Percentiles rank a stretch among this genome's conserved stretches.
Conservation (phyloP, 225 moss, liverwort and hornwort species). For the Neckera pumila region DNA sequence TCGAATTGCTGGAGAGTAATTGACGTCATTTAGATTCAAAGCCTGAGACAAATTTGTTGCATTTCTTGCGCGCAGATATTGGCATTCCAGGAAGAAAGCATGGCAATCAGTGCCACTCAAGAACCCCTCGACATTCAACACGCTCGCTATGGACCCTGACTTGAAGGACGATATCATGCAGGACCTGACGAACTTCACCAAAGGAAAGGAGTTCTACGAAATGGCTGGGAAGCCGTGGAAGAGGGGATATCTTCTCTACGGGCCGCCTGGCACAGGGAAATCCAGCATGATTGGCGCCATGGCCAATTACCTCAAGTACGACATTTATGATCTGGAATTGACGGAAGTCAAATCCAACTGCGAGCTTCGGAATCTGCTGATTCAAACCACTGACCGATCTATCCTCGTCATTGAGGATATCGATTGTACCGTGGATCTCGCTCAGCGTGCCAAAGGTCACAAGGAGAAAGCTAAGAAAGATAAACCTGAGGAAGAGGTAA, state of each 20-base stretch:
- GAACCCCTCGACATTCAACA: slow-evolving; percentile 62
- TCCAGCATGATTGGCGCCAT: slow-evolving; percentile 86
- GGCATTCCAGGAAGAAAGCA: neutral
- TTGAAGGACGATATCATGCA: slow-evolving; percentile 30
- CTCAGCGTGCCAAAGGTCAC: slow-evolving; percentile 25
- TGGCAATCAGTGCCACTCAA: slow-evolving; percentile 60
- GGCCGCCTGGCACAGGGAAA: slow-evolving; percentile 71
- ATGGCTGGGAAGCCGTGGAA: slow-evolving; percentile 77
- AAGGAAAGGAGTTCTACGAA: slow-evolving; percentile 40
- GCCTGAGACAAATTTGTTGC: neutral
- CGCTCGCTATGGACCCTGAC: slow-evolving; percentile 47
- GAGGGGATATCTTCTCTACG: slow-evolving; percentile 63
- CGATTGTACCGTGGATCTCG: slow-evolving; percentile 62
- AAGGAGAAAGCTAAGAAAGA: neutral
- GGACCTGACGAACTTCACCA: slow-evolving; percentile 39
- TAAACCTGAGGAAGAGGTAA: slow-evolving; percentile 7
- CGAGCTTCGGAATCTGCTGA: slow-evolving; percentile 24
- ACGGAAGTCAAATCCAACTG: slow-evolving; percentile 52
- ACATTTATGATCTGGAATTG: slow-evolving; percentile 68
- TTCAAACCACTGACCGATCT: slow-evolving; percentile 52
- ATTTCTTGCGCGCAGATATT: neutral
- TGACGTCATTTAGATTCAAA: neutral
- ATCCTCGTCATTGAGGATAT: slow-evolving; percentile 78
- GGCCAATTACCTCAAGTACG: slow-evolving; percentile 55
- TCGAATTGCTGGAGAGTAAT: neutral